These are phyloP conservation scores for Anacardium occidentale DNA, from an alignment of 345 rosid genomes.

Conservation along the genomic window DNA sequence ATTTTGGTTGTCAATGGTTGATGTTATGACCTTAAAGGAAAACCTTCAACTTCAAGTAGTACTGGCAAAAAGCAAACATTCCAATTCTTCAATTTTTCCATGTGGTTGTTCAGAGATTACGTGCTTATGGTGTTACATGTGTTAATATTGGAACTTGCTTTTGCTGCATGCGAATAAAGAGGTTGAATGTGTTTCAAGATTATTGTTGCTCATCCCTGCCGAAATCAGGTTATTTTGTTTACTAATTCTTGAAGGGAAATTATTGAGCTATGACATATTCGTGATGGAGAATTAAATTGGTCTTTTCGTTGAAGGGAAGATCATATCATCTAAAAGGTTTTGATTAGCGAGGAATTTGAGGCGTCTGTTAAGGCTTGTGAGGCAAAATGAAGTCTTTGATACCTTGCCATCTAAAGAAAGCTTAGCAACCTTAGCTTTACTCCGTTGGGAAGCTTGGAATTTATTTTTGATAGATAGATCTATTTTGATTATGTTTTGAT, in stretches of 20 bases:
- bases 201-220: slow-evolving; percentile 2
- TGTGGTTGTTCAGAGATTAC: slow-evolving; percentile 5
- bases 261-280: slow-evolving; percentile 8
- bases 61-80: background rate
- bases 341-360: slow-evolving; percentile 30
- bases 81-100: background rate
- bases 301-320: slow-evolving; percentile 42
- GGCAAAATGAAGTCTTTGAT: slow-evolving; percentile 32
- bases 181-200: slow-evolving; percentile 9
- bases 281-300: slow-evolving; percentile 22
- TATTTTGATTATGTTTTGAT: slow-evolving; percentile 24
- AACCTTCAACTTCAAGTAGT: background rate
- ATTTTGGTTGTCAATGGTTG: background rate
- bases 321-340: slow-evolving; percentile 12
- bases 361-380: slow-evolving; percentile 25
- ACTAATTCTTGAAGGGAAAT: slow-evolving; percentile 17
- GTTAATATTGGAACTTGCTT: background rate
- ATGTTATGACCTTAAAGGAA: slow-evolving; percentile 7
- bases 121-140: background rate
- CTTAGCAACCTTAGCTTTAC: slow-evolving; percentile 32
- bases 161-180: slow-evolving; percentile 12
- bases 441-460: slow-evolving; percentile 30
- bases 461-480: slow-evolving; percentile 6
- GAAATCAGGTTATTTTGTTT: slow-evolving; percentile 7
- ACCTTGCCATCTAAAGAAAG: slow-evolving; percentile 44